A percentile compares a stretch with the other conserved stretches of the same genome.
These are phyloP conservation scores for Echites panduratus DNA, from an alignment of 257 asterid species.

Conservation along the genomic window DNA sequence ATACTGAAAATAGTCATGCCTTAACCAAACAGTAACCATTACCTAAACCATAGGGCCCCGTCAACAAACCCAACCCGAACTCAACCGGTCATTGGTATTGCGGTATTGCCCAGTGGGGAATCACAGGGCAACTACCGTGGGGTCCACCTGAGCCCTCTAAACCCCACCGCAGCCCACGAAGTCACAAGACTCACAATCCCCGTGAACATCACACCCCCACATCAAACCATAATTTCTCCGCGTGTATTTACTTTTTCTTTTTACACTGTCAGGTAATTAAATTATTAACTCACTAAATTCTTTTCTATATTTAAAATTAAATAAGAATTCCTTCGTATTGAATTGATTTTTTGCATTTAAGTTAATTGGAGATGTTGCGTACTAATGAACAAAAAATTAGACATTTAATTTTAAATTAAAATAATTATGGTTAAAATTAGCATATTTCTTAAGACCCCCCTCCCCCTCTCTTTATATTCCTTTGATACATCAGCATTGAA, in stretches of 20 bases:
- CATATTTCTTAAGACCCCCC: too few species aligned
- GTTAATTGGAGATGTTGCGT: too few species aligned
- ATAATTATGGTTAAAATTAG: too few species aligned
- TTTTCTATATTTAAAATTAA: too few species aligned
- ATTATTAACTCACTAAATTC: too few species aligned
- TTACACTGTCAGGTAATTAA: neutral
- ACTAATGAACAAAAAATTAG: too few species aligned
- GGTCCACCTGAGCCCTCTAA: constrained; percentile 29
- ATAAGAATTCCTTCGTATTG: too few species aligned
- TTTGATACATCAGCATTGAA: too few species aligned
- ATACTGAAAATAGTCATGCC: neutral
- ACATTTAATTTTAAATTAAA: too few species aligned
- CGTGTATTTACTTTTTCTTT: neutral
- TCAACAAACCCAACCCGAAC: constrained; percentile 22
- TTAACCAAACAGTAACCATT: constrained; percentile 7
- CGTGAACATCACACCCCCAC: constrained; percentile 2
- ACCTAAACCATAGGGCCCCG: constrained; percentile 22
- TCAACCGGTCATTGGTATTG: constrained; percentile 7
- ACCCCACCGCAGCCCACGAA: constrained; percentile 36
- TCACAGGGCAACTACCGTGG: constrained; percentile 38
- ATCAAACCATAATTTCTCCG: neutral
- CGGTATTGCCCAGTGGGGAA: constrained; percentile 25
- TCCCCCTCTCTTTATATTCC: too few species aligned
- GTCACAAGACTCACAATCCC: constrained; percentile 21
- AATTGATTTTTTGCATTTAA: too few species aligned